Evolutionary conservation across 768 basidiomycete species (phyloP), one percentile per base, ranked within the genome.

Genomic region (Tylopilus plumbeoviolaceoides): DNA sequence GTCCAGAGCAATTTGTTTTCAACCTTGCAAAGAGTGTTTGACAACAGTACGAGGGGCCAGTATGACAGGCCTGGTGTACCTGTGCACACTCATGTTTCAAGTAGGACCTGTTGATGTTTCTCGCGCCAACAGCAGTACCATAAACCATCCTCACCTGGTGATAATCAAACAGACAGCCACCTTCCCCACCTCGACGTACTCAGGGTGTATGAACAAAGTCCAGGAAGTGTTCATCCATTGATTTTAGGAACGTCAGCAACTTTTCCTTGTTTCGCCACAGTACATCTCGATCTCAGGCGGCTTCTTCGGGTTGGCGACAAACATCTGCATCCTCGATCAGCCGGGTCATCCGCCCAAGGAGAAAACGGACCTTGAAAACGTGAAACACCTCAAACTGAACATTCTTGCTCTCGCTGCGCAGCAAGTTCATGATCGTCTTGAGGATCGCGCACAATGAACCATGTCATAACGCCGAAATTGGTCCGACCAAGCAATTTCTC

Each of bases 381-480:
- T 98, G 97, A 74, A 98, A 99, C 3, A 95, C 95, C 69, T 98
- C 97, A 51, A 98, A 99, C 70, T 99, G 97, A 42, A 99, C 98
- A 71, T 99, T 99, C 79, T 92, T 91, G 80, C 95, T 97, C 23
- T 95, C 95, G 69, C 97, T 92, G 56, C 95, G 82, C 50, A 98
- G 76, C 50, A 98, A 79, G 70, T 98, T 98, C 97, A 98, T 99
- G 91, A 99, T 97, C 87, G 94, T 91, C 85, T 98, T 98, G 58
- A 99, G 79, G 69, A 23, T 23, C 23, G 3, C 5, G 87, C 9
- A 91, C 83, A 60, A 98, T 99, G 68, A 98, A 98, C 9, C 87
- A 82, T 0, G 95, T 98, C 97, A 99, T 99, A 64, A 98, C 91
- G 59, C 81, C 91, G 77, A 97, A 98, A 71, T 99, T 98, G 41